phyloP scores from a whole-genome alignment of 2,329 filamentous ascomycete species.

The Albifimbria verrucaria region DNA sequence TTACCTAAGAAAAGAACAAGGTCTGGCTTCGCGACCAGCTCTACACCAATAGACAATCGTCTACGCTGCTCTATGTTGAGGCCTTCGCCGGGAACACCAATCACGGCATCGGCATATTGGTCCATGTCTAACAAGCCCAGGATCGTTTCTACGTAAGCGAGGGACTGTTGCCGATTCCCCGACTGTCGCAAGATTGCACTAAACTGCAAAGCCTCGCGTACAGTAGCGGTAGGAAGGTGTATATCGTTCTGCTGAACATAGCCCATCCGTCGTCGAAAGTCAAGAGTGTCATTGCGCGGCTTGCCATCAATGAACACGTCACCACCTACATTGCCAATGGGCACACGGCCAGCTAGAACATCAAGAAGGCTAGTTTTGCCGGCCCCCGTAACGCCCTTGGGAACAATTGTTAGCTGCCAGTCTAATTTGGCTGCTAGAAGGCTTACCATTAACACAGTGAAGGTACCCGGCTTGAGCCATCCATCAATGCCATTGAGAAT shows the following conservation, averaged over 20 bases:
- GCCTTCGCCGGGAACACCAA: background rate
- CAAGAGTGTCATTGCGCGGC: background rate
- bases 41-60: background rate
- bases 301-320: background rate
- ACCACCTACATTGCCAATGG: background rate
- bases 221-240: conserved; percentile 1
- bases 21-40: background rate
- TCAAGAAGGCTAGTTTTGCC: conserved; percentile 1
- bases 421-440: no score
- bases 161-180: no score
- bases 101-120: background rate
- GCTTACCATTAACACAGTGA: background rate
- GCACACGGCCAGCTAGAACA: background rate
- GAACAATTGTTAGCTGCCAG: no score
- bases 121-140: background rate
- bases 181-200: background rate
- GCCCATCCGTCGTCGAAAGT: background rate
- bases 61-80: conserved; percentile 1
- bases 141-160: background rate
- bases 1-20: conserved; percentile 1
- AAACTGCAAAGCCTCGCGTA: background rate
- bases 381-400: background rate
- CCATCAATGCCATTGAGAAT: background rate
- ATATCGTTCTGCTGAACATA: conserved; percentile 1
- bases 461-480: background rate